These are phyloP conservation scores for Ensete ventricosum DNA, from an alignment of 176 grass and related monocot species.

Conservation along the genomic window DNA sequence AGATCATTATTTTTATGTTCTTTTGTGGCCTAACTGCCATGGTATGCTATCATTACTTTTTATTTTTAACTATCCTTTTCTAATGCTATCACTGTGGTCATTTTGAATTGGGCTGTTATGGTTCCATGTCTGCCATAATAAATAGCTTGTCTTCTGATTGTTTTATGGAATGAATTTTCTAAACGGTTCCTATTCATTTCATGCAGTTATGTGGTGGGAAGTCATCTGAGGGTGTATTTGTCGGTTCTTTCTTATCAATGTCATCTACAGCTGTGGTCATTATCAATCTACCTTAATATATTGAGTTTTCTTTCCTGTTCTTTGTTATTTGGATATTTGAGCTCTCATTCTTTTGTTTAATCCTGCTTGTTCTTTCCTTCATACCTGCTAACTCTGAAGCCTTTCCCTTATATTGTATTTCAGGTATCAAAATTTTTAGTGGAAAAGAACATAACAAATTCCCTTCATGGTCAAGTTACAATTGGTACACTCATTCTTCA, in stretches of 20 bases:
- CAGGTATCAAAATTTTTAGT: slow-evolving; percentile 97
- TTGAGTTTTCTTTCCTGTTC: too few relatives aligned
- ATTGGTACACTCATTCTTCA: slow-evolving; percentile 46
- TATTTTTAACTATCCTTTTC: neutral
- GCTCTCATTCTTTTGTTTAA: neutral
- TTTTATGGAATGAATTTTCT: neutral
- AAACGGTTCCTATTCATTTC: neutral
- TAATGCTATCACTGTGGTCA: neutral
- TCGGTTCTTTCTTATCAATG: slow-evolving; percentile 99
- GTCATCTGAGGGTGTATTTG: slow-evolving; percentile 90
- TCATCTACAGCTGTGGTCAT: slow-evolving; percentile 99
- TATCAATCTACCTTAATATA: slow-evolving; percentile 18
- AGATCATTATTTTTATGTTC: slow-evolving; percentile 94
- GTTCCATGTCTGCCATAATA: neutral
- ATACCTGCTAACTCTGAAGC: neutral
- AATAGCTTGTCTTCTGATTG: neutral
- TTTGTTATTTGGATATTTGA: neutral
- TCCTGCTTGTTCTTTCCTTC: neutral
- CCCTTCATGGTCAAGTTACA: slow-evolving; percentile 97
- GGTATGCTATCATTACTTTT: slow-evolving; percentile 29
- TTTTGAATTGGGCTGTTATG: neutral
- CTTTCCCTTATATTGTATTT: slow-evolving; percentile 13
- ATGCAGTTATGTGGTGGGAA: slow-evolving; percentile 82
- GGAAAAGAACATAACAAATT: slow-evolving; percentile 83
- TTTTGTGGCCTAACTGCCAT: slow-evolving; percentile 90